Percentiles rank a stretch among this genome's conserved stretches.
Evolutionary conservation across 805 yeast genomes (phyloP).

Genomic region (Cyberlindnera americana): DNA sequence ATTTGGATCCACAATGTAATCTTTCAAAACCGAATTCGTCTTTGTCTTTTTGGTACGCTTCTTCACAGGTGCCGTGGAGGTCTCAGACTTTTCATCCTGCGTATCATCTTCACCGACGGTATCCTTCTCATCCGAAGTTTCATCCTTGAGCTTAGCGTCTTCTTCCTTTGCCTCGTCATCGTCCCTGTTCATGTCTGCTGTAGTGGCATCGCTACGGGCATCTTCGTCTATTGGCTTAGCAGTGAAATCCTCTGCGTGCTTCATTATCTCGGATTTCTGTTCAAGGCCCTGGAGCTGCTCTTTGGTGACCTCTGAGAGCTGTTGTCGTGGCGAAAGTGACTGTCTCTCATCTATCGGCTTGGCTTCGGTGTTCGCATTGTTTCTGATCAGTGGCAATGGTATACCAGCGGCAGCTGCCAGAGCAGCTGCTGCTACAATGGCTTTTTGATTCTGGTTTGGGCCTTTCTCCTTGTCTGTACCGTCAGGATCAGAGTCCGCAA

Average conservation of each 20-base stretch:
- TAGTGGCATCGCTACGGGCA: conserved; percentile 10
- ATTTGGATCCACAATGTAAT: conserved; percentile 70
- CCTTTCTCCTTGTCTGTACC: conserved; percentile 21
- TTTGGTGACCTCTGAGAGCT: conserved; percentile 7
- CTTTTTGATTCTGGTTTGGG: conserved; percentile 36
- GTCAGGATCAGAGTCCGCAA: conserved; percentile 25
- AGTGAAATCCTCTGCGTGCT: conserved; percentile 7
- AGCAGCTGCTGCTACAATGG: conserved; percentile 79
- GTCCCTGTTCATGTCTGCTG: conserved; percentile 9
- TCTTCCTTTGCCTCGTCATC: no score
- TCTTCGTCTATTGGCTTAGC: conserved; percentile 6
- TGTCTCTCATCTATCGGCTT: not conserved
- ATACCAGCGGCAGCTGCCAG: conserved; percentile 77
- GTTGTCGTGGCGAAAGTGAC: no score
- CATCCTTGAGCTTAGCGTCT: not conserved
- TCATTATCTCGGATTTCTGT: conserved; percentile 6
- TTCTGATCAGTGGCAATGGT: conserved; percentile 51
- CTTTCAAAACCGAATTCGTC: conserved; percentile 11
- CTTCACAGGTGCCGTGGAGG: conserved; percentile 4
- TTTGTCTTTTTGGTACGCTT: conserved; percentile 13
- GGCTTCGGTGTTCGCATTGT: not conserved
- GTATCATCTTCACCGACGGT: conserved; percentile 13
- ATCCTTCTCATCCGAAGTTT: conserved; percentile 12
- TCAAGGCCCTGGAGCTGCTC: conserved; percentile 10
- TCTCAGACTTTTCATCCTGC: conserved; percentile 7